Evolutionary conservation across 2,329 filamentous ascomycete genomes (phyloP), one percentile per base, ranked within the genome.

Genomic region (Chaetomium strumarium): DNA sequence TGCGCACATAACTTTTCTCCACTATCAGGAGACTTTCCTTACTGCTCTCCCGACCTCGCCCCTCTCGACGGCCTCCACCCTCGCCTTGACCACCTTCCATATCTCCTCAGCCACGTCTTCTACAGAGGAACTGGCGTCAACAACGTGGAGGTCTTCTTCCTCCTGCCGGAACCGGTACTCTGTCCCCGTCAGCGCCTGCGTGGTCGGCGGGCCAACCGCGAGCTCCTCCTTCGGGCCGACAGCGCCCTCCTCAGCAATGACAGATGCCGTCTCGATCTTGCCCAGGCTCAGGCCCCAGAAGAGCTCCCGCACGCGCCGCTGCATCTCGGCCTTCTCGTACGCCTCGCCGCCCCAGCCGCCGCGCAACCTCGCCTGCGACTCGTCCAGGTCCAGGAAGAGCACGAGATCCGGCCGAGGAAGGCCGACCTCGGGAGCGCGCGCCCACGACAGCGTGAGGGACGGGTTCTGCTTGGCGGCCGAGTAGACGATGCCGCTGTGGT

Each of bases 401-500:
- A 92, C 90, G 10, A 91, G 67, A 71, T 99, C 93, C 0, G 93
- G 92, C 5, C 86, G 80, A 1, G 93, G 92, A 0, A 99, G 77
- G 0, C 92, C 92, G 13, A 88, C 78, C 63, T 97, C 93, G 1
- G 91, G 89, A 14, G 83, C 78, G 60, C 88, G 84, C 8, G 90
- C 90, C 91, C 93, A 99, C 0, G 78, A 70, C 0, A 96, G 74
- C 0, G 79, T 73, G 12, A 96, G 77, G 2, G 74, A 68, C 0
- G 84, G 80, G 60, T 88, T 89, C 41, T 81, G 76, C 67, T 97
- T 97, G 3, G 93, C 92, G 0, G 90, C 89, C 20, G 85, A 90
- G 73, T 97, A 99, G 46, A 96, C 90, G 52, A 91, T 88, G 49
- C 93, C 93, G 17, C 88, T 93, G 74, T 96, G 92, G 67, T 95